Base-by-base conservation (phyloP, 2,329 filamentous ascomycete genomes). In the Leptoxyphium fumago region DNA sequence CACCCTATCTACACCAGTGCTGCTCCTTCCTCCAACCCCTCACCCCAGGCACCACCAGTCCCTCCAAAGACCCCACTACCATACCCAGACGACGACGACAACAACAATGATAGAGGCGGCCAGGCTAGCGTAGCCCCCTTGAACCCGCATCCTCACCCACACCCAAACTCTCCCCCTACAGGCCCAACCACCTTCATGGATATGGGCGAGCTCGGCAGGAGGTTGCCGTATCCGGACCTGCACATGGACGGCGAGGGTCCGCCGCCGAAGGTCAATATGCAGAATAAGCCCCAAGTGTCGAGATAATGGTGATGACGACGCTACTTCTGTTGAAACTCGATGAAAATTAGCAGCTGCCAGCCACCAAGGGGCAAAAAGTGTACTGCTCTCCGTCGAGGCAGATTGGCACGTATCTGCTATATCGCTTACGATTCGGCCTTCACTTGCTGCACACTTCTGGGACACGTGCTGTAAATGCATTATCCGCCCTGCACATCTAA, bases 211-310 rank as follows among this genome's bases (percentile, higher is more conserved):
- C 41, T 59, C 29, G 55, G 58, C 11, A 47, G 53, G 29, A 42
- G 50, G 14, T 72, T 84, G 29, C 87, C 87, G 1, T 95, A 95
- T 60, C 89, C 89, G 0, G 65, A 84, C 40, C 32, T 36, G 32
- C 13, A 36, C 32, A 15, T 36, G 13, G 32, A 36, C 32, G 32
- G 32, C 32, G 82, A 93, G 55, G 83, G 82, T 21, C 80, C 82
- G 26, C 88, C 89, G 14, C 89, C 89, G 2, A 70, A 75, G 6
- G 86, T 93, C 7, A 93, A 94, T 55, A 83, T 86, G 73, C 79
- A 82, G 39, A 77, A 80, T 52, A 95, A 95, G 62, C 89, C 89
- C 13, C 14, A 17, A 6, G 21, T 40, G 13, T 18, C 38, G 38
- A 13, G 38, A 18, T 40, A 10, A 40, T 18, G 5, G n/a, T n/a